Percentiles rank a stretch among this genome's conserved stretches.
Evolutionary conservation across 495 filamentous ascomycete genomes (phyloP).

Genomic region (Neurospora hispaniola): DNA sequence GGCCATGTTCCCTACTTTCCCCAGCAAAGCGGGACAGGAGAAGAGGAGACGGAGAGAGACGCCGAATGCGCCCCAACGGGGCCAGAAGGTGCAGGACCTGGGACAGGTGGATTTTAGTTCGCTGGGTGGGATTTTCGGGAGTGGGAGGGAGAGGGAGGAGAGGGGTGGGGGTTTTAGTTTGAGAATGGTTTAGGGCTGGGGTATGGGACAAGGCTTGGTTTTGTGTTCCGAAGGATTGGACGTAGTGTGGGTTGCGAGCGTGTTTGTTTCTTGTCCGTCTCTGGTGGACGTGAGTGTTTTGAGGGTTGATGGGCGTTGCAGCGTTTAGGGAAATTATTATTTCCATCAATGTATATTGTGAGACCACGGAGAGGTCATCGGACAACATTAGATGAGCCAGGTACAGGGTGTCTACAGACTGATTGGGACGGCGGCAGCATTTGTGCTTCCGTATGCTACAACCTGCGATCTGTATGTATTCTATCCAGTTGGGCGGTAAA

Average conservation of each 20-base stretch:
- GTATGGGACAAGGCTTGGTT: background rate
- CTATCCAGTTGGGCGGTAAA: background rate
- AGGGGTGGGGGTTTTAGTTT: slow-evolving; percentile 73
- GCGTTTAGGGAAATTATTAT: background rate
- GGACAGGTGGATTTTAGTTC: slow-evolving; percentile 58
- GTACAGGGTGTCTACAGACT: background rate
- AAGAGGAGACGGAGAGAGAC: slow-evolving; percentile 60
- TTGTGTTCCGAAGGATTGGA: background rate
- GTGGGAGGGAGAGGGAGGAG: slow-evolving; percentile 60
- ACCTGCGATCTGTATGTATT: background rate
- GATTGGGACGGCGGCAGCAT: background rate
- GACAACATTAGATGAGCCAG: background rate
- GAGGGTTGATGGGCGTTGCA: background rate
- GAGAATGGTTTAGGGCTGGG: slow-evolving; percentile 43
- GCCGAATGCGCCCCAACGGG: slow-evolving; percentile 78
- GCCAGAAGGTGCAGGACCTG: slow-evolving; percentile 49
- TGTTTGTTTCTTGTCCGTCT: background rate
- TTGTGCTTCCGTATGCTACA: background rate
- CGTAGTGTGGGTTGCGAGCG: background rate
- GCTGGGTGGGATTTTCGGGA: slow-evolving; percentile 45
- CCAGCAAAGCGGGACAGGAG: slow-evolving; percentile 90
- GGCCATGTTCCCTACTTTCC: slow-evolving; percentile 86
- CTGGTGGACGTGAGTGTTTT: background rate
- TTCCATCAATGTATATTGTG: background rate
- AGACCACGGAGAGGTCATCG: background rate